phyloP scores from a whole-genome alignment of 805 yeast species.

The Saturnispora silvae region DNA sequence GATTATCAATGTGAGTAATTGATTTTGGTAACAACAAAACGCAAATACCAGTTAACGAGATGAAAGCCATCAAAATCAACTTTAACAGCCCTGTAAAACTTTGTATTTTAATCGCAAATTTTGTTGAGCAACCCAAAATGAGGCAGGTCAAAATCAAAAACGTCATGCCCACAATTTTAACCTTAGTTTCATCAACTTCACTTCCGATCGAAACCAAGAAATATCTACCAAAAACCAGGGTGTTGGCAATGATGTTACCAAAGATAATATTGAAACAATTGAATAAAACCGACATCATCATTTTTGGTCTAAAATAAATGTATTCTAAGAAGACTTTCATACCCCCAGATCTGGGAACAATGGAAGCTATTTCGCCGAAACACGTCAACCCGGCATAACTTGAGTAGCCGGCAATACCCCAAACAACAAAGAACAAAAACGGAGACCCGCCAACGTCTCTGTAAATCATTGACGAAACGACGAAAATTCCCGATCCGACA shows the following conservation, averaged over 20 bases:
- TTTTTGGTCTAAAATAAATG: slow-evolving; percentile 49
- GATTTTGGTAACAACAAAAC: slow-evolving; percentile 40
- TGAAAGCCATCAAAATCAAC: slow-evolving; percentile 39
- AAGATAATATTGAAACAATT: slow-evolving; percentile 37
- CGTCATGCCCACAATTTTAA: slow-evolving; percentile 33
- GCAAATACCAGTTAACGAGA: slow-evolving; percentile 50
- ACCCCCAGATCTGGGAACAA: slow-evolving; percentile 69
- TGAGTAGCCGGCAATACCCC: slow-evolving; percentile 52
- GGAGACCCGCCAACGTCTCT: slow-evolving; percentile 62
- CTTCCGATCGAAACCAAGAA: slow-evolving; percentile 34
- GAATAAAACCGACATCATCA: slow-evolving; percentile 39
- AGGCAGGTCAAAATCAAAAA: slow-evolving; percentile 28
- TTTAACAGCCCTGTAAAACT: slow-evolving; percentile 55
- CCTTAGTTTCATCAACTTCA: slow-evolving; percentile 23
- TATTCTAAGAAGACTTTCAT: slow-evolving; percentile 62
- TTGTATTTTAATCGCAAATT: slow-evolving; percentile 49
- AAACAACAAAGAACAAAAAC: slow-evolving; percentile 45
- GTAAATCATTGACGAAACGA: slow-evolving; percentile 57
- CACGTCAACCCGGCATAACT: slow-evolving; percentile 60
- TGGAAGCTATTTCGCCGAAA: slow-evolving; percentile 59
- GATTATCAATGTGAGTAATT: slow-evolving; percentile 34
- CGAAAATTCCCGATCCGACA: slow-evolving; percentile 70
- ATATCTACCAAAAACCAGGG: slow-evolving; percentile 47
- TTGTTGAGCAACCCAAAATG: slow-evolving; percentile 50
- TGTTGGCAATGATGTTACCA: slow-evolving; percentile 42